A percentile compares a stretch with the other conserved stretches of the same genome.
Conservation (phyloP, 139 green algal genomes). For the Gonium pectorale region DNA sequence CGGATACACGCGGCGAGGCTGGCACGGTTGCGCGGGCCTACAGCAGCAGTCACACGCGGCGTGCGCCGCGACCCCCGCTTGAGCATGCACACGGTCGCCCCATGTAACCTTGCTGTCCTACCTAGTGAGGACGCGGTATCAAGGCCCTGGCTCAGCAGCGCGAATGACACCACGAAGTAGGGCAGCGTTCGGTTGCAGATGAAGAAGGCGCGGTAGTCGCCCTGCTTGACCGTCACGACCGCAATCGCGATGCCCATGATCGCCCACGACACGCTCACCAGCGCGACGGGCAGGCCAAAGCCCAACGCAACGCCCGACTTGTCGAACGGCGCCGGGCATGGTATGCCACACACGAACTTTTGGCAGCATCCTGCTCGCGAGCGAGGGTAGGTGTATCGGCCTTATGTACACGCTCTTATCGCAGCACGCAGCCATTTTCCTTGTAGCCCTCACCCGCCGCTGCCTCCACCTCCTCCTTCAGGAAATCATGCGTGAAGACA, state of each 20-base stretch:
- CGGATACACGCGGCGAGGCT: too few relatives aligned
- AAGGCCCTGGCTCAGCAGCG: conserved; percentile 39
- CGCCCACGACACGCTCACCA: neutral
- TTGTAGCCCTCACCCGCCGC: neutral
- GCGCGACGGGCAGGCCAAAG: neutral
- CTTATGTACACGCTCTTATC: too few relatives aligned
- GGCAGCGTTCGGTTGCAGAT: conserved; percentile 10
- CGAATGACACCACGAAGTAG: neutral
- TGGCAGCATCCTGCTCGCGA: neutral
- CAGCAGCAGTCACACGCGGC: too few relatives aligned
- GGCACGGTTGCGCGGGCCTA: too few relatives aligned
- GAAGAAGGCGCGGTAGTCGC: neutral
- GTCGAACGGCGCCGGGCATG: neutral
- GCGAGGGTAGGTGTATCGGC: too few relatives aligned
- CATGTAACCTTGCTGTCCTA: conserved; percentile 1
- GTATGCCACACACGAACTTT: neutral
- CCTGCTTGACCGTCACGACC: neutral
- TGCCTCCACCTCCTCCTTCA: neutral
- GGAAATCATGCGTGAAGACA: neutral
- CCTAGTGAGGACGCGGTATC: conserved; percentile 57
- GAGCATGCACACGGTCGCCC: too few relatives aligned
- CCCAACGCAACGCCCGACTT: neutral
- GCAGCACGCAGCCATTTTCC: too few relatives aligned
- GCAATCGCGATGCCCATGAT: neutral
- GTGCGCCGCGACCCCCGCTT: too few relatives aligned